These are phyloP conservation scores for Fistulina hepatica DNA, from an alignment of 1,284 basidiomycete species.

Conservation along the genomic window DNA sequence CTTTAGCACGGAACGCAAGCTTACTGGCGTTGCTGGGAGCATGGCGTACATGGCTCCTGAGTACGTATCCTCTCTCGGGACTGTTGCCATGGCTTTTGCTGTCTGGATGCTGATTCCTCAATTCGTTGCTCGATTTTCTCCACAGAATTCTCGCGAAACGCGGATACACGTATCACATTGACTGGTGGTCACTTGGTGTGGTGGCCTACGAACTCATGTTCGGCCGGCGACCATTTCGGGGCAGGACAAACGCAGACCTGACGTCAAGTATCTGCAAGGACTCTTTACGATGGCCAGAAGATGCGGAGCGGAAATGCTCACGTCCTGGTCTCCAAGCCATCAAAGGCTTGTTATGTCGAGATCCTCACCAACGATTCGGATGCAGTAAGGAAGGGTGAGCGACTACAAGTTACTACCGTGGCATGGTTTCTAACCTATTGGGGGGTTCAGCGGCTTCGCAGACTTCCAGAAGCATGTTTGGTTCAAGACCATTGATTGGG, in stretches of 20 bases:
- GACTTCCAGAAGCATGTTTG: slow-evolving; percentile 78
- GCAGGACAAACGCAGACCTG: slow-evolving; percentile 82
- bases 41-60: slow-evolving; percentile 99
- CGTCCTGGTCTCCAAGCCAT: slow-evolving; percentile 54
- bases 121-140: slow-evolving; percentile 1
- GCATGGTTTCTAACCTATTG: not conserved
- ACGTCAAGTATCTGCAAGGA: slow-evolving; percentile 83
- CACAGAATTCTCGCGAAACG: slow-evolving; percentile 64
- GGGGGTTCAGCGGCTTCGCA: slow-evolving; percentile 62
- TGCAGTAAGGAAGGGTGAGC: slow-evolving; percentile 63
- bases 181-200: slow-evolving; percentile 96
- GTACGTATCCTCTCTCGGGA: slow-evolving; percentile 22
- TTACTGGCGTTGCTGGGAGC: slow-evolving; percentile 95
- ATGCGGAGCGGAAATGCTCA: slow-evolving; percentile 62
- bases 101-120: too few relatives aligned
- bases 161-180: slow-evolving; percentile 83
- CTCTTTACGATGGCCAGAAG: slow-evolving; percentile 65
- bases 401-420: not conserved
- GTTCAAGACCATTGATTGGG: slow-evolving; percentile 86
- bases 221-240: slow-evolving; percentile 84
- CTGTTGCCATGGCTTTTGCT: not conserved
- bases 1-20: slow-evolving; percentile 66
- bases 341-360: slow-evolving; percentile 74
- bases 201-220: slow-evolving; percentile 89
- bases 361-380: slow-evolving; percentile 71